Evolutionary conservation across 306 rosid species (phyloP).

Genomic region (Aeschynomene evenia): DNA sequence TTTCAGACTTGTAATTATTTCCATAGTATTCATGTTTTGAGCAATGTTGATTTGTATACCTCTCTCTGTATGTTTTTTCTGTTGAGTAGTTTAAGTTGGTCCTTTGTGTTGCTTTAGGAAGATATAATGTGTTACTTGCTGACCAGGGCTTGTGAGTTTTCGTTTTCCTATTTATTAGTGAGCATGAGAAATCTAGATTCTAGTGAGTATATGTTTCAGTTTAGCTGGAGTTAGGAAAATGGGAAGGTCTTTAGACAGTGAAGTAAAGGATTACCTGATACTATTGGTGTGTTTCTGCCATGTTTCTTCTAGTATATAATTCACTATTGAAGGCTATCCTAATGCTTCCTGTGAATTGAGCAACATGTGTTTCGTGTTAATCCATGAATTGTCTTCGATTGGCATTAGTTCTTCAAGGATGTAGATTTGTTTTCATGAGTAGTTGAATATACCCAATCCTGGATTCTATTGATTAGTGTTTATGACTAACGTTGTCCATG

Average conservation of each 20-base stretch:
- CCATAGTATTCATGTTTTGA: conserved; percentile 2
- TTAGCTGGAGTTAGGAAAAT: not conserved
- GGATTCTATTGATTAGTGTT: not conserved
- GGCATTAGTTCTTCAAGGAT: conserved; percentile 3
- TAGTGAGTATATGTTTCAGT: conserved; percentile 3
- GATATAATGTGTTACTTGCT: not conserved
- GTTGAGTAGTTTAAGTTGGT: conserved; percentile 6
- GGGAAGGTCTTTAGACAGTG: not conserved
- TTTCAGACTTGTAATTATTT: conserved; percentile 5
- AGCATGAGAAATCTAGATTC: not conserved
- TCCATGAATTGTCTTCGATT: conserved; percentile 10
- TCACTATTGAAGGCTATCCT: not conserved
- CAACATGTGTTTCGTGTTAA: conserved; percentile 11
- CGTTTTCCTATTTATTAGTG: not conserved
- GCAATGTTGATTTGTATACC: not conserved
- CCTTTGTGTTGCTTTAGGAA: conserved; percentile 6
- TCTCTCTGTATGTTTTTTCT: not conserved
- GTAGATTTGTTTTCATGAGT: not conserved
- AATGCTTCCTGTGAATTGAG: not conserved
- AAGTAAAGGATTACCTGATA: not conserved
- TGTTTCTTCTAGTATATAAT: conserved; percentile 6
- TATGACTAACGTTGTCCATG: conserved; percentile 27
- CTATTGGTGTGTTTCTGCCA: not conserved
- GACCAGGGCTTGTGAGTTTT: not conserved
- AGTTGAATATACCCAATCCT: conserved; percentile 1